Conservation (phyloP, 139 green algal genomes). For the Pycnococcus provasolii region DNA sequence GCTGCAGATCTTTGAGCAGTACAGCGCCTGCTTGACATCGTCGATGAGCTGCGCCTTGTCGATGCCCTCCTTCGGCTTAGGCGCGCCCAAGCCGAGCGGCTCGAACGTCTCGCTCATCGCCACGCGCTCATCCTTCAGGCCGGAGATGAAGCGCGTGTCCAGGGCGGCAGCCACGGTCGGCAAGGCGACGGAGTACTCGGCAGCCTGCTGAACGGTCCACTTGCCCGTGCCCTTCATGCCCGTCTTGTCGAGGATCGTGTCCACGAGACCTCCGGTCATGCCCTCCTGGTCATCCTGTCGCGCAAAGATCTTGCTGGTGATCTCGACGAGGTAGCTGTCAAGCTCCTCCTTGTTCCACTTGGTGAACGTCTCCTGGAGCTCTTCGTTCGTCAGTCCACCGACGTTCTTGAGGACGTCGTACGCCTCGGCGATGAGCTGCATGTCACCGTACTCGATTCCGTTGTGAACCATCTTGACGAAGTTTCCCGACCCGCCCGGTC, state of each 20-base stretch:
- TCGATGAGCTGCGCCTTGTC: slow-evolving; percentile 81
- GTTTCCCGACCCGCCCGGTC: slow-evolving; percentile 81
- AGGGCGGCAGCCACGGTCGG: slow-evolving; percentile 90
- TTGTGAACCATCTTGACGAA: slow-evolving; percentile 99
- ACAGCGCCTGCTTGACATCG: slow-evolving; percentile 71
- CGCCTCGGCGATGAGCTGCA: slow-evolving; percentile 93
- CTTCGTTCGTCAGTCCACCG: slow-evolving; percentile 85
- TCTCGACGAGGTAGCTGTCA: slow-evolving; percentile 89
- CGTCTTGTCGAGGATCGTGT: slow-evolving; percentile 97
- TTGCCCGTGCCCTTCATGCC: slow-evolving; percentile 98
- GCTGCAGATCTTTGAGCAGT: slow-evolving; percentile 84
- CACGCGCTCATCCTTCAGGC: slow-evolving; percentile 84
- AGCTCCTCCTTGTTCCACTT: slow-evolving; percentile 86
- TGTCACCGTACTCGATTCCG: slow-evolving; percentile 99
- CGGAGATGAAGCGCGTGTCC: slow-evolving; percentile 56
- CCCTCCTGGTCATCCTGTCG: slow-evolving; percentile 36
- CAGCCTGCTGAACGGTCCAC: slow-evolving; percentile 98
- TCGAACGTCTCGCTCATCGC: slow-evolving; percentile 54
- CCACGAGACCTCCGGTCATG: slow-evolving; percentile 63
- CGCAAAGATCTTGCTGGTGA: slow-evolving; percentile 61
- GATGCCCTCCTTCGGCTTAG: slow-evolving; percentile 13
- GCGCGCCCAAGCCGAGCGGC: slow-evolving; percentile 16
- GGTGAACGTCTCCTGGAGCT: slow-evolving; percentile 72
- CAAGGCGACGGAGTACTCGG: slow-evolving; percentile 80
- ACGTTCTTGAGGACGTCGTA: slow-evolving; percentile 94